Base-by-base conservation (phyloP, 2,329 filamentous ascomycete species). In the Zymoseptoria crescenta region DNA sequence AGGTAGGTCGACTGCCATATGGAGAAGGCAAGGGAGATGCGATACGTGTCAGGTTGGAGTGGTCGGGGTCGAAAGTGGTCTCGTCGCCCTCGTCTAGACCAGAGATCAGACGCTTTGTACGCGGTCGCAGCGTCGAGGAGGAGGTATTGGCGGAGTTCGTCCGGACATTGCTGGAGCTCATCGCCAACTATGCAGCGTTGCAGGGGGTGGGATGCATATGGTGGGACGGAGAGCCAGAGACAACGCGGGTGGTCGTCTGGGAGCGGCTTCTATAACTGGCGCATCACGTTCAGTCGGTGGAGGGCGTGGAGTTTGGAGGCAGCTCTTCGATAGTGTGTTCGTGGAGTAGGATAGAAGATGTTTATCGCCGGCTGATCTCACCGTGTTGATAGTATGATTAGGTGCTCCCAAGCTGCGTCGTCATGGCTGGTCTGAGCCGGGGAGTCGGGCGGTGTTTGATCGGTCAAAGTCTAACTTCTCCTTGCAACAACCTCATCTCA, bases 51-150 rank as follows among this genome's bases (percentile, higher is more conserved):
- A 66, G 68, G 52, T 67, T 60, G 52, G 72, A 69, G 65, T 70
- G 73, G 52, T 69, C 67, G 59, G 72, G 73, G 48, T 68, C 69
- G 29, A 72, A 67, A 20, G 62, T 63, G 8, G 68, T 66, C 56
- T 76, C 74, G 45, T 74, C 72, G 58, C 75, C 73, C 59, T 79
- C 77, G 65, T 77, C 76, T 24, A 80, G 65, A 20, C 72, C 74
- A 10, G 78, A 80, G 55, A 80, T 78, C 65, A 81, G 67, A 59
- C 77, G 73, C 48, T 75, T 72, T 45, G 73, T 75, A 49, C 79
- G 73, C 24, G 79, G 78, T 61, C 79, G 74, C 56, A 81, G 69
- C 30, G 76, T 75, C 57, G 74, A 73, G 27, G 71, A 63, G 66
- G 74, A 75, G 68, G 75, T 70, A 65, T 74, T 73, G 62, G 68